Conservation (phyloP, 768 basidiomycete genomes). For the Omphalotus guepiniiformis region DNA sequence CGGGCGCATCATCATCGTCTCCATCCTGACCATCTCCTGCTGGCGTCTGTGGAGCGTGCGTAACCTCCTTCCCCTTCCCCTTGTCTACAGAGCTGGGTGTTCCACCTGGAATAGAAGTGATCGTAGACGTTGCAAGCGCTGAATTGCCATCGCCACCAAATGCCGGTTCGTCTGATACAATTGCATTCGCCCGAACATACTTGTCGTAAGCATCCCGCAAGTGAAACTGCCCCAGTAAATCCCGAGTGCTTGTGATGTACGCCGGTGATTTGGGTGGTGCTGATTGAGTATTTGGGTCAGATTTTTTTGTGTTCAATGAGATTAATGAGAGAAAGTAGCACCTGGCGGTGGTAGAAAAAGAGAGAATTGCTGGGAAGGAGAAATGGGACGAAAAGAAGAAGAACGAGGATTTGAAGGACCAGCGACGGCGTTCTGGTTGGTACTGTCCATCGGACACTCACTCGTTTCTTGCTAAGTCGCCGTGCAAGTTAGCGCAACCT, state of each 20-base stretch:
- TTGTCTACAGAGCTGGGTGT: constrained; percentile 29
- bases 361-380: constrained; percentile 23
- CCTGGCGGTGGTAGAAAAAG: constrained; percentile 41
- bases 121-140: constrained; percentile 11
- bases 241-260: constrained; percentile 70
- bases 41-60: constrained; percentile 5
- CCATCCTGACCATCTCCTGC: constrained; percentile 27
- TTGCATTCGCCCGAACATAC: constrained; percentile 59
- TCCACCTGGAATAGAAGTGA: constrained; percentile 17
- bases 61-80: constrained; percentile 43
- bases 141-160: constrained; percentile 5
- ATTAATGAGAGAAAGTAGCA: constrained; percentile 20
- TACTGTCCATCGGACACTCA: constrained; percentile 32
- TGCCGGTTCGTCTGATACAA: constrained; percentile 25
- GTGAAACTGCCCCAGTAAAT: constrained; percentile 69
- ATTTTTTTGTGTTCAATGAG: constrained; percentile 3
- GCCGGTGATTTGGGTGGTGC: constrained; percentile 35
- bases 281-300: constrained; percentile 11
- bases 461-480: constrained; percentile 5
- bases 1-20: constrained; percentile 52
- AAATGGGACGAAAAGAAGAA: constrained; percentile 22
- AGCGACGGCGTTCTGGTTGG: constrained; percentile 52
- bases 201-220: constrained; percentile 76
- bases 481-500: constrained; percentile 5
- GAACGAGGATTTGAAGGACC: constrained; percentile 48